Evolutionary conservation across 108 stramenopile genomes (phyloP), one percentile per base, ranked within the genome.

Genomic region (Heterococcus sp.): DNA sequence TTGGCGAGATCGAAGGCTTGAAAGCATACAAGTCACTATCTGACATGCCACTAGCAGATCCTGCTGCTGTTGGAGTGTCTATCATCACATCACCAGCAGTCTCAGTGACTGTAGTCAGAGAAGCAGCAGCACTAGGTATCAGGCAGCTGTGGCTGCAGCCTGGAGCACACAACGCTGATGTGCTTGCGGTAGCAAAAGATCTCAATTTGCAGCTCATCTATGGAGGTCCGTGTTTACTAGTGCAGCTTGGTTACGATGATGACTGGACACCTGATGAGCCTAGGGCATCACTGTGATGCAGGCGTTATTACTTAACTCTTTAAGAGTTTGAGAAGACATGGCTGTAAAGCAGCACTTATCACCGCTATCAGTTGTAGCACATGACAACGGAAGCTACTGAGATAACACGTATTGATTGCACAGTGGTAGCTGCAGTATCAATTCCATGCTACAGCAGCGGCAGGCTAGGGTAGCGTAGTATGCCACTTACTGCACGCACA

Each of bases 201-300:
- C 65, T 82, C 72, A 67, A 66, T 8, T 68, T 73, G 33, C 14
- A 73, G 11, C 11, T 82, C 46, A 74, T 82, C 37, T 67, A 58
- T 38, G 81, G 81, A 2, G 81, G 74, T 35, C 81, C 81, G 31
- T 82, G 81, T 36, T 68, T 82, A 14, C 32, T 82, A 63, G 81
- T 82, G 73, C 69, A 82, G 67, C 73, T 82, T 8, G 81, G 81
- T 30, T 82, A 73, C 46, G 74, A 82, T 38, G 72, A 71, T 32
- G 3, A 29, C 3, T 67, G 21, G 8, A 5, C 5, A 3, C 66
- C 3, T 63, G 58, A 63, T 26, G 58, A n/a, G n/a, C n/a, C n/a
- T n/a, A n/a, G n/a, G n/a, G n/a, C n/a, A n/a, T n/a, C n/a, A n/a
- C n/a, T n/a, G n/a, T n/a, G n/a, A n/a, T n/a, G n/a, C n/a, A n/a